Evolutionary conservation across 768 basidiomycete species (phyloP).

Genomic region (Collybia nuda): DNA sequence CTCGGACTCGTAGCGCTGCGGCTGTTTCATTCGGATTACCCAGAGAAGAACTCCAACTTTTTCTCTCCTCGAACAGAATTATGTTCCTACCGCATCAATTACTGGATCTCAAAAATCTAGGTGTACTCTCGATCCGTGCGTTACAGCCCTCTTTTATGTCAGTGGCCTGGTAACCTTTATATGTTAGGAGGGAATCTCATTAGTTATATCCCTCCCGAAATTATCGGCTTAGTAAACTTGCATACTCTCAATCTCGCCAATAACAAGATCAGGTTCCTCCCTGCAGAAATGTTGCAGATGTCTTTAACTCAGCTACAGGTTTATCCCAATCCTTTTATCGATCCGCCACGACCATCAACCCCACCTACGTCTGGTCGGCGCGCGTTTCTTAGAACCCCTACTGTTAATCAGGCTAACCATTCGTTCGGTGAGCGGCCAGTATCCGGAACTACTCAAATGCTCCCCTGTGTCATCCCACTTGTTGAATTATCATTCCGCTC

Average conservation of each 20-base stretch:
- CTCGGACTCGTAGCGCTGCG: conserved; percentile 29
- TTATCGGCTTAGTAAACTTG: conserved; percentile 51
- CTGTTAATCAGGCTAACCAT: conserved; percentile 3
- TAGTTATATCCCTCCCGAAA: conserved; percentile 60
- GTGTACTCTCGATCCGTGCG: conserved; percentile 65
- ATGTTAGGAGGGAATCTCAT: conserved; percentile 58
- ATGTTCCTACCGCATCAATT: conserved; percentile 53
- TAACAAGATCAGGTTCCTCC: conserved; percentile 59
- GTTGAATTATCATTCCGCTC: conserved; percentile 32
- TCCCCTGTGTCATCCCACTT: conserved; percentile 26
- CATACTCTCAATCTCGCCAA: conserved; percentile 59
- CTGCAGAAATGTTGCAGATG: conserved; percentile 65
- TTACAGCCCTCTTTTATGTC: conserved; percentile 10
- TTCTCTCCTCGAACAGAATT: conserved; percentile 56
- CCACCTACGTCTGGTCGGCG: conserved; percentile 1
- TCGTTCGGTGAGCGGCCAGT: conserved; percentile 16
- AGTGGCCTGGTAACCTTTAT: conserved; percentile 12
- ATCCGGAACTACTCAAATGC: conserved; percentile 20
- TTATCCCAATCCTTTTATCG: conserved; percentile 61
- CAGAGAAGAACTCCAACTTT: conserved; percentile 54
- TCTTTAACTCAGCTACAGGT: conserved; percentile 45
- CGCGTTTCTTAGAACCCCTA: conserved; percentile 8
- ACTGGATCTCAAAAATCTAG: conserved; percentile 55
- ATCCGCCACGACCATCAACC: conserved; percentile 12
- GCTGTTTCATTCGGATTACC: conserved; percentile 35